Evolutionary conservation across 2,329 filamentous ascomycete genomes (phyloP), one percentile per base, ranked within the genome.

Genomic region (Pestalotiopsis sp.): DNA sequence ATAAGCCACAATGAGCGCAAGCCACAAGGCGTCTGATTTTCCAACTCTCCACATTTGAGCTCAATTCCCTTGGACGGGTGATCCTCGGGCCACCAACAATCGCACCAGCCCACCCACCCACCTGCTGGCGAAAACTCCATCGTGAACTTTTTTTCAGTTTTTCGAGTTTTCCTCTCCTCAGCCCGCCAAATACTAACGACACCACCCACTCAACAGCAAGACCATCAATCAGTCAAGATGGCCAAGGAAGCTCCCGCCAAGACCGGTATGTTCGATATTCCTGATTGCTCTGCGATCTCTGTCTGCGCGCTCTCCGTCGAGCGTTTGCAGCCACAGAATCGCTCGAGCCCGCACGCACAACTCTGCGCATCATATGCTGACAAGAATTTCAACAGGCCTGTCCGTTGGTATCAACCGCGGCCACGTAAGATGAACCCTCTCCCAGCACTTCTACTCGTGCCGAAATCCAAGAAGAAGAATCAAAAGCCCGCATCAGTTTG

Each of bases 321-420:
- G 7, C 6, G 31, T 36, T 36, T 36, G 31, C 7, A 9, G 31
- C 6, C 31, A 36, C 31, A 36, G 27, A 31, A 36, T 23, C 45
- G 45, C 17, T 52, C 45, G 45, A 52, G n/a, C 17, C 20, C 45
- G 17, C 45, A 52, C n/a, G 17, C 45, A 49, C 41, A 49, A 17
- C 38, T 64, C 17, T 41, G 39, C 38, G 39, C 36, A 49, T 25
- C 31, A 36, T 12, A 1, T 49, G 38, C 20, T 11, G 88, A 36
- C 25, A 36, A 6, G 3, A 59, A 27, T 14, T 7, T n/a, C 17
- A 13, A 36, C 57, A 59, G 57, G 57, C 82, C 82, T 91, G 77
- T 82, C 85, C 83, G 83, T 87, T 78, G 89, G 89, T 81, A 80
- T 86, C 78, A 90, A 91, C 87, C 87, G 85, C 77, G 87, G 88